These are phyloP conservation scores for Emiliania huxleyi DNA, from an alignment of 78 protist genomes.

Conservation along the genomic window DNA sequence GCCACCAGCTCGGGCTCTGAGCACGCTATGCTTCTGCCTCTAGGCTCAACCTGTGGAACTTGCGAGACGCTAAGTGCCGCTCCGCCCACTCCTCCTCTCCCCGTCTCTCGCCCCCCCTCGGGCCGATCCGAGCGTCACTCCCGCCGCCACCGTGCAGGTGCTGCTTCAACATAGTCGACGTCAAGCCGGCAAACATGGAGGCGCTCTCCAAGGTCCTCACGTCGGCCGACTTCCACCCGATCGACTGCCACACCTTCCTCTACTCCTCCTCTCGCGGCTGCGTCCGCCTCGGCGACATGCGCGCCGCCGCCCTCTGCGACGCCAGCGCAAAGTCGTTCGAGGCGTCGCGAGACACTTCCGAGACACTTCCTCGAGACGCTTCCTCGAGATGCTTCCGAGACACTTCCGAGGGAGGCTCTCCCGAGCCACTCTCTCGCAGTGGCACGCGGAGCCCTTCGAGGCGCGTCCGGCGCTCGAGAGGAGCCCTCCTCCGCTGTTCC, in stretches of 20 bases:
- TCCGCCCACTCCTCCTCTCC: too few species aligned
- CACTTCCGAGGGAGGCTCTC: too few species aligned
- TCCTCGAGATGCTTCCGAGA: too few species aligned
- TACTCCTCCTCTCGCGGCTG: not conserved
- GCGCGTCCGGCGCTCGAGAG: not conserved
- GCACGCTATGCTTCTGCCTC: too few species aligned
- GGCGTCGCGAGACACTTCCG: too few species aligned
- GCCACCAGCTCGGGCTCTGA: too few species aligned
- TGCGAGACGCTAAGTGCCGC: constrained; percentile 52
- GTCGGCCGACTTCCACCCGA: constrained; percentile 90
- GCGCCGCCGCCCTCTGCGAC: not conserved
- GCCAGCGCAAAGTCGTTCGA: not conserved
- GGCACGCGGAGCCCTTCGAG: too few species aligned
- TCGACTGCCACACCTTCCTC: not conserved
- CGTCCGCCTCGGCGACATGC: not conserved
- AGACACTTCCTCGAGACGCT: too few species aligned
- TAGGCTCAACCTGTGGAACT: constrained; percentile 97
- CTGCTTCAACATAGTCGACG: constrained; percentile 86
- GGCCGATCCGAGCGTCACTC: too few species aligned
- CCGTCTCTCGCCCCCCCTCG: too few species aligned
- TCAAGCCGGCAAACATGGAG: constrained; percentile 96
- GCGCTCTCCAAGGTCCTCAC: constrained; percentile 97
- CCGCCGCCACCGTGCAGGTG: not conserved
- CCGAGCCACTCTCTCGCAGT: too few species aligned
- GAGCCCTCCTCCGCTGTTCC: not conserved